A percentile compares a stretch with the other conserved stretches of the same genome.
phyloP scores from a whole-genome alignment of 139 green algal species.

The Haematococcus lacustris region DNA sequence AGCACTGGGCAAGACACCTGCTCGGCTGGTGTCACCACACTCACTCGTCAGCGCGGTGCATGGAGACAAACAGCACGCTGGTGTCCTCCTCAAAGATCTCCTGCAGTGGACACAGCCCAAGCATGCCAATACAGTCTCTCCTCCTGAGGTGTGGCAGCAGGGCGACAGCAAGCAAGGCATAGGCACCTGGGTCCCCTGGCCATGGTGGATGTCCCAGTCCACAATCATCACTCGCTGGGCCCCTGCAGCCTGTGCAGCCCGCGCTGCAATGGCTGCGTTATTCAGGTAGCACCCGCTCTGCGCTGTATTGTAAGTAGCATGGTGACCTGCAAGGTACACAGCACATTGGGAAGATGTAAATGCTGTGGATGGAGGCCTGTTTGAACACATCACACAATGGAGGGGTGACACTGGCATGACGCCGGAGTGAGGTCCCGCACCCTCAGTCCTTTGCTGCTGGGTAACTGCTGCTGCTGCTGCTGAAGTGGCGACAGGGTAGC shows the following conservation, averaged over 20 bases:
- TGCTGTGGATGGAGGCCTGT: neutral
- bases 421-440: constrained; percentile 42
- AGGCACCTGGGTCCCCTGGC: constrained; percentile 51
- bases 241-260: constrained; percentile 31
- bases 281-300: constrained; percentile 80
- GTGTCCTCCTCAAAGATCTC: constrained; percentile 56
- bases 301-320: constrained; percentile 32
- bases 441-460: neutral
- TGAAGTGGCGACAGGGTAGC: neutral
- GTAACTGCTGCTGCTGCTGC: neutral
- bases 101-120: constrained; percentile 1
- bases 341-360: neutral
- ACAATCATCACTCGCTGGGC: constrained; percentile 56
- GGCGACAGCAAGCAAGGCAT: too few species aligned
- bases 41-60: constrained; percentile 48
- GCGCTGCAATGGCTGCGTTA: constrained; percentile 45
- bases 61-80: constrained; percentile 55
- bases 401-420: neutral
- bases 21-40: constrained; percentile 7
- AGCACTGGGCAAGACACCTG: too few species aligned
- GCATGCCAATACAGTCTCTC: neutral
- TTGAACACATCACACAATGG: neutral
- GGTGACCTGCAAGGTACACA: constrained; percentile 28
- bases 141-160: neutral
- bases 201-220: constrained; percentile 77